Base-by-base conservation (phyloP, 371 early-diverging fungal species). In the Parasitella parasitica region DNA sequence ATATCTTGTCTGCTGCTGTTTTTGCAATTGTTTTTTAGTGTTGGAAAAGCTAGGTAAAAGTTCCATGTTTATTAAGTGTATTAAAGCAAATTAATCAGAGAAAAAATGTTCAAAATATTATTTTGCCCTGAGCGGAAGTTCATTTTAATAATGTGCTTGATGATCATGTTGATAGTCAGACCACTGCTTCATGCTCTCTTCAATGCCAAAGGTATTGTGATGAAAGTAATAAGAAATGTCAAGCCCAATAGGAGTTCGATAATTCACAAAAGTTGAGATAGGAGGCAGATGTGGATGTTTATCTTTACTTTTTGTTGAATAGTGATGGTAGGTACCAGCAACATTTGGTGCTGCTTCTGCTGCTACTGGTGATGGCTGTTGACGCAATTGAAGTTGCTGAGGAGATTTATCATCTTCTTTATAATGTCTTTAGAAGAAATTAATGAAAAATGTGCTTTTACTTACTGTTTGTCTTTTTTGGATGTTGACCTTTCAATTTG, bases 151-250 rank as follows among this genome's bases (percentile, higher is more conserved):
- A 28, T 55, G 30, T 16, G n/a, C 16, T 37, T 51, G 39, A 12
- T 39, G 41, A 20, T 41, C 41, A 41, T 41, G 18, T 32, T 52
- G 27, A 32, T 30, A 53, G 12, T 52, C 27, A 43, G 35, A 43
- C 46, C 43, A 57, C 8, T 57, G 57, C 11, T 18, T 41, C 41
- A 41, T 41, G 16, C 41, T 41, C n/a, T 41, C 41, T 48, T 71
- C 75, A 50, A 70, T 69, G 27, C 75, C 75, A 60, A 66, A 75
- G 6, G 62, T 49, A 18, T 64, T 9, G 35, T 75, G 71, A 50
- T 75, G 64, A 13, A 69, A 75, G 22, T 57, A 71, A 39, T 64
- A 75, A 1, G 69, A 66, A 15, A 75, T 58, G 15, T 58, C 49
- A 27, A 69, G 65, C 9, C 46, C 37, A 48, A 61, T 15, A 7